Evolutionary conservation across 2,329 filamentous ascomycete genomes (phyloP).

Genomic region (Teratosphaeria destructans): DNA sequence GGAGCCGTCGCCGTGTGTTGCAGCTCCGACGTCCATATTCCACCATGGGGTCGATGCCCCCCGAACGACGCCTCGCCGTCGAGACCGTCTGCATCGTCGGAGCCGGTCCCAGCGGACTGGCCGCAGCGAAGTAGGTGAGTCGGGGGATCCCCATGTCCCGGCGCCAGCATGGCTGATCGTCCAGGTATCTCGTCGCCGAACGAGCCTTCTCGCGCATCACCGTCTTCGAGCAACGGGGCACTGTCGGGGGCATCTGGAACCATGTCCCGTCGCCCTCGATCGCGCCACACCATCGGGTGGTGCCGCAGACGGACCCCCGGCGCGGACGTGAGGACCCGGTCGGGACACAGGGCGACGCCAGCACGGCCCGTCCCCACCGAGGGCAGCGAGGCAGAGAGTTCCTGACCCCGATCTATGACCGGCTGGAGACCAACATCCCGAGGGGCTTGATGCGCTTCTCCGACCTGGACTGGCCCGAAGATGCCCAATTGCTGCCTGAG

Average conservation of each 20-base stretch:
- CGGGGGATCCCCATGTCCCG: background rate
- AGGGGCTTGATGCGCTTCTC: slow-evolving; percentile 70
- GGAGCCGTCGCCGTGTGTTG: background rate
- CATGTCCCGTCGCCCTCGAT: slow-evolving; percentile 47
- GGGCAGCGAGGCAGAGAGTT: slow-evolving; percentile 39
- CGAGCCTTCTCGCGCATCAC: slow-evolving; percentile 59
- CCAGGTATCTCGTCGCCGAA: slow-evolving; percentile 61
- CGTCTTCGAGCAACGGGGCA: slow-evolving; percentile 70
- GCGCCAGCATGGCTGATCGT: background rate
- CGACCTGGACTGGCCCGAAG: slow-evolving; percentile 44
- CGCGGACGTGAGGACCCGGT: slow-evolving; percentile 54
- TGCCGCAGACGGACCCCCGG: slow-evolving; percentile 60
- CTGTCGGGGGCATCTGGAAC: slow-evolving; percentile 78
- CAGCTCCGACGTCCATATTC: background rate
- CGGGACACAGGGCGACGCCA: slow-evolving; percentile 27
- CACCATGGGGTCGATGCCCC: slow-evolving; percentile 26
- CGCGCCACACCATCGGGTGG: slow-evolving; percentile 31
- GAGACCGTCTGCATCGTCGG: slow-evolving; percentile 67
- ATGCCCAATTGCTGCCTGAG: slow-evolving; percentile 62
- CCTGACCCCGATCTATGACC: slow-evolving; percentile 73
- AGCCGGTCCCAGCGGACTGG: slow-evolving; percentile 69
- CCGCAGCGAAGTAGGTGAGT: slow-evolving; percentile 54
- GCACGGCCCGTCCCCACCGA: slow-evolving; percentile 3
- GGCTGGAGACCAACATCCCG: slow-evolving; percentile 79
- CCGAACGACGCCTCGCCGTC: slow-evolving; percentile 31